Evolutionary conservation across 371 early-diverging fungal species (phyloP).

Genomic region (Mortierella sp.): DNA sequence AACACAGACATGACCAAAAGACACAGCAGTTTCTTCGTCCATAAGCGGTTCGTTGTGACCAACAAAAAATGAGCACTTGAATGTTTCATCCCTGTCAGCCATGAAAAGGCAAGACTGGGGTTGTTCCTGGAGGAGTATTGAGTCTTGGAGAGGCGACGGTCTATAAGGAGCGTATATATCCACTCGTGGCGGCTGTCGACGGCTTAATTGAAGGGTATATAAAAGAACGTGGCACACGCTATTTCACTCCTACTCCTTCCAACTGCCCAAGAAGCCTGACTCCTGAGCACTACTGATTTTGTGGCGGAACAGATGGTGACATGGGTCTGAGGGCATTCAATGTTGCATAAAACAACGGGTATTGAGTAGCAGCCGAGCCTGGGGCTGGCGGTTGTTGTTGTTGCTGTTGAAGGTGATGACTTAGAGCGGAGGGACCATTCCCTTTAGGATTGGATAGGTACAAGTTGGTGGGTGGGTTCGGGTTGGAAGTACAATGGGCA

Average conservation of each 20-base stretch:
- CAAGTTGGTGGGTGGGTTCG: constrained; percentile 28
- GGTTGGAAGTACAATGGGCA: constrained; percentile 47
- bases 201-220: constrained; percentile 2
- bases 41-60: not conserved
- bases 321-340: constrained; percentile 43
- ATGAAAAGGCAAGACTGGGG: not conserved
- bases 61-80: constrained; percentile 4
- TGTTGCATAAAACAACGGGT: constrained; percentile 54
- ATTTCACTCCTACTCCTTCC: not conserved
- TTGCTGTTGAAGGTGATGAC: constrained; percentile 41
- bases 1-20: not conserved
- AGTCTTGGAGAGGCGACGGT: not conserved
- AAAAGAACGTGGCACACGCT: not conserved
- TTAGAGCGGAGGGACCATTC: constrained; percentile 33
- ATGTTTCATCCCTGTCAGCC: not conserved
- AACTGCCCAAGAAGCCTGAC: not conserved
- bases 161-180: not conserved
- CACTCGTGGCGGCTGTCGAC: not conserved
- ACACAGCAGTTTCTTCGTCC: constrained; percentile 5
- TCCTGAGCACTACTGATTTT: not conserved
- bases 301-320: constrained; percentile 25
- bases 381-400: constrained; percentile 21
- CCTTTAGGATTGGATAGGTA: constrained; percentile 26
- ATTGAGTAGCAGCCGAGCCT: constrained; percentile 46
- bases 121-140: not conserved